Conservation (phyloP, 2,329 filamentous ascomycete genomes). For the Aciculosporium take region DNA sequence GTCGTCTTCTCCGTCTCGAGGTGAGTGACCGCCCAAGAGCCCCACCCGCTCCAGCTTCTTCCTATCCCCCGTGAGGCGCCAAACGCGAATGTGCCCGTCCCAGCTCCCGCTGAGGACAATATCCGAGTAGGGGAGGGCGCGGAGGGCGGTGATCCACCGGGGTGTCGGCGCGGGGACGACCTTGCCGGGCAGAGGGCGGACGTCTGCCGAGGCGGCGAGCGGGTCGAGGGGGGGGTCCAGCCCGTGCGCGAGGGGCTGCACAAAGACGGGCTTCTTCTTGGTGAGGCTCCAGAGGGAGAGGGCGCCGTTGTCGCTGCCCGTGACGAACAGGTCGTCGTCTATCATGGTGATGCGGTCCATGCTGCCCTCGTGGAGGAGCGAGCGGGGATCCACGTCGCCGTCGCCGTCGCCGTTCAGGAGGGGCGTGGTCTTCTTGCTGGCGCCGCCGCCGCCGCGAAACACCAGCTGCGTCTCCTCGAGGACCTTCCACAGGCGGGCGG, state of each 20-base stretch:
- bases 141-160: constrained; percentile 80
- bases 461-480: constrained; percentile 90
- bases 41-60: constrained; percentile 60
- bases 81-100: constrained; percentile 73
- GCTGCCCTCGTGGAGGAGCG: constrained; percentile 58
- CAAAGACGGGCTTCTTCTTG: constrained; percentile 88
- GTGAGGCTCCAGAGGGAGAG: constrained; percentile 77
- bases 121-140: constrained; percentile 79
- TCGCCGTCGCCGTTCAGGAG: too few species aligned
- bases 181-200: constrained; percentile 39
- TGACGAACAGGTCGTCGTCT: constrained; percentile 79
- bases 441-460: constrained; percentile 68
- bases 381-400: constrained; percentile 33
- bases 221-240: constrained; percentile 57
- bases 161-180: constrained; percentile 52
- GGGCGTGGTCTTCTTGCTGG: constrained; percentile 37
- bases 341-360: constrained; percentile 88
- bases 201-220: constrained; percentile 59
- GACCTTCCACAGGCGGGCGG: constrained; percentile 89
- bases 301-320: constrained; percentile 80
- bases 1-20: too few species aligned
- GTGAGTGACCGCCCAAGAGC: constrained; percentile 37
- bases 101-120: constrained; percentile 84
- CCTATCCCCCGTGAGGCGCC: constrained; percentile 76
- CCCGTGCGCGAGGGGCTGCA: constrained; percentile 69